Base-by-base conservation (phyloP, 345 rosid genomes). In the Pistacia atlantica region DNA sequence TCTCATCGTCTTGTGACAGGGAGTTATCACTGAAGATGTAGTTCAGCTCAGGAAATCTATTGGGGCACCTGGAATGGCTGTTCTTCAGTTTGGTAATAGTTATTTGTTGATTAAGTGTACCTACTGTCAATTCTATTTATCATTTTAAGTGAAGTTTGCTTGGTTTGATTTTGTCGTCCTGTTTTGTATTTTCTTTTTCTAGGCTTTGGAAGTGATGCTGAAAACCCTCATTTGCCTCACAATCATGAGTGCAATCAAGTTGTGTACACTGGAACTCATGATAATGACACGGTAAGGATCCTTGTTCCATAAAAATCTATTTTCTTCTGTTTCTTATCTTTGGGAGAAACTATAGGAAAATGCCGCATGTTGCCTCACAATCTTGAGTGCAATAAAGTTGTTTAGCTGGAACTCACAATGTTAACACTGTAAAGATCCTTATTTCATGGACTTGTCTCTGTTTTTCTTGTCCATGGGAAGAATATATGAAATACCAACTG, bases 61-160 rank as follows among this genome's bases (percentile, higher is more conserved):
- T 28, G 94, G 90, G 62, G 98, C 93, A n/a, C 99, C 97, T 72
- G 98, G 98, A 88, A 95, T 95, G 99, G 92, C 91, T 59, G 99
- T 95, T 78, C 97, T 95, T 68, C 99, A 95, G 81, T 95, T 95
- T 83, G 99, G 99, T 95, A 90, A 80, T 35, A 46, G 51, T 18
- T 8, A 56, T 0, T 69, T 48, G 33, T 69, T 57, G 7, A 67
- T 57, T 59, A 25, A 48, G 8, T 61, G 35, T 25, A 63, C 6
- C 6, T 59, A 55, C 48, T 13, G 54, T 51, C 45, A 46, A 64
- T 62, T 51, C 20, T 14, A 8, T 48, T 67, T 35, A 5, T 77
- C 11, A 10, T 45, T 28, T 64, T 49, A 52, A 20, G 20, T 14
- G 18, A 74, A 54, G 71, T 72, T 65, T 71, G 22, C 72, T 38